Percentiles rank a stretch among this genome's conserved stretches.
phyloP scores from a whole-genome alignment of 2,329 filamentous ascomycete genomes.

The Phialophora chinensis region DNA sequence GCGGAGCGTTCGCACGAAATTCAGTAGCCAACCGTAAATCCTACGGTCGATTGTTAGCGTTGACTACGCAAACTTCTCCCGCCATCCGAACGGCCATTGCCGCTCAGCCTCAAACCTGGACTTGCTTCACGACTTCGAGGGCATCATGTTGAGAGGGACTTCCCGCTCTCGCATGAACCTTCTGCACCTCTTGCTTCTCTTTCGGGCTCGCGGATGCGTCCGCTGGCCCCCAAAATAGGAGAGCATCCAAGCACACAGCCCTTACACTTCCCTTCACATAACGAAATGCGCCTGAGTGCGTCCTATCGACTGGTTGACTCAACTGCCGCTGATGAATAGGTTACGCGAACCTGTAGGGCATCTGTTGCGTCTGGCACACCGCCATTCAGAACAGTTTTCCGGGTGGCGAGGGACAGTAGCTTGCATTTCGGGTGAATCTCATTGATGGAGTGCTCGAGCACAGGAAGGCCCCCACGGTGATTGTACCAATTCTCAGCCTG shows the following conservation, averaged over 20 bases:
- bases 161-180: slow-evolving; percentile 7
- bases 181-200: not conserved
- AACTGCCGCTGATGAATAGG: not conserved
- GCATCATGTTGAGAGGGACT: not conserved
- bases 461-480: not conserved
- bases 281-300: slow-evolving; percentile 5
- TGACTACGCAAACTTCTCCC: not conserved
- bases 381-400: no score
- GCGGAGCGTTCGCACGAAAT: not conserved
- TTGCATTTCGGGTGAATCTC: not conserved
- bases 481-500: slow-evolving; percentile 2
- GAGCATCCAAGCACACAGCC: not conserved
- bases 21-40: not conserved
- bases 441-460: not conserved
- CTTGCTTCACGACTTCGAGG: not conserved
- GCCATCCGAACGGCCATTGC: not conserved
- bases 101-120: not conserved
- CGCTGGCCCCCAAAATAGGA: slow-evolving; percentile 6
- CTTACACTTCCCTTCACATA: not conserved
- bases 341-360: not conserved
- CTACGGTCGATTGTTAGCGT: not conserved
- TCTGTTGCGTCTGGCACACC: not conserved
- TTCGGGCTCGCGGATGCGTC: not conserved
- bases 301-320: not conserved
- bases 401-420: slow-evolving; percentile 8